Percentiles rank a stretch among this genome's conserved stretches.
Conservation (phyloP, 73 alveolate species). For the Paramecium sonneborni region DNA sequence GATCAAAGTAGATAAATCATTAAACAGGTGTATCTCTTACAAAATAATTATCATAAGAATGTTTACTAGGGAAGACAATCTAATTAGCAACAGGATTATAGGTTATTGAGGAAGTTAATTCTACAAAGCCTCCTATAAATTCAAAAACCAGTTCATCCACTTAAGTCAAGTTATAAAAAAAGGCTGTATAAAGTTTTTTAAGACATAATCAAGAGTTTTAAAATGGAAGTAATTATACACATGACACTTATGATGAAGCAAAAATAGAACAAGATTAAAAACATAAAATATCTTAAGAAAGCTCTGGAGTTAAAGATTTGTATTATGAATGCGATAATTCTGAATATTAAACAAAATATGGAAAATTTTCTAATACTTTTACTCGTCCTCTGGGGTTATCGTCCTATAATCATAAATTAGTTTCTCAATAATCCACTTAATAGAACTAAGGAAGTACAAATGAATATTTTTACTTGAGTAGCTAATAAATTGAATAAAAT, state of each 20-base stretch:
- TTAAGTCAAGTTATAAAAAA: background rate
- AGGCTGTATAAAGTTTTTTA: background rate
- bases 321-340: background rate
- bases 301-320: background rate
- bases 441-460: background rate
- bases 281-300: background rate
- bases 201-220: slow-evolving; percentile 8
- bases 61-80: background rate
- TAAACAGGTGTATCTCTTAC: background rate
- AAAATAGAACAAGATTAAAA: background rate
- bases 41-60: background rate
- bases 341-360: slow-evolving; percentile 24
- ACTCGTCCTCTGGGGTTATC: background rate
- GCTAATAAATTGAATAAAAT: background rate
- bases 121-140: background rate
- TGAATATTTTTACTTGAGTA: background rate
- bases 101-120: background rate
- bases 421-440: background rate
- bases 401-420: background rate
- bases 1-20: background rate
- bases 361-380: slow-evolving; percentile 21
- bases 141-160: background rate
- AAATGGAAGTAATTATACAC: background rate
- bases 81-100: slow-evolving; percentile 14
- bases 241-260: background rate